Base-by-base conservation (phyloP, 140 eudicot species). In the Cichorium intybus region DNA sequence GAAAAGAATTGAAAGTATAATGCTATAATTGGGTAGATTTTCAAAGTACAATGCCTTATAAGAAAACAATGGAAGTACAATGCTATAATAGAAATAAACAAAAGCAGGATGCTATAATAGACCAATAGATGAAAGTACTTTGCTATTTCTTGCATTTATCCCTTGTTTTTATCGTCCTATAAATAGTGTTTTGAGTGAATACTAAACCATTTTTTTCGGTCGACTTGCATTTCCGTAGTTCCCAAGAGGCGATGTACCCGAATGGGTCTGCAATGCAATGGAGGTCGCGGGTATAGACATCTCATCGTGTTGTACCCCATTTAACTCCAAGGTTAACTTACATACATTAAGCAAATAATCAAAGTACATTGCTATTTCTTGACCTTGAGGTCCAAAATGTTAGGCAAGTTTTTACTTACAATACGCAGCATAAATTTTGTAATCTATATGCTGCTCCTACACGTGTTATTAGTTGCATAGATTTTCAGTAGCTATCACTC, bases 191-290 rank as follows among this genome's bases (percentile, higher is more conserved):
- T n/a, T n/a, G n/a, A n/a, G n/a, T n/a, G n/a, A n/a, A n/a, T n/a
- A n/a, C n/a, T n/a, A n/a, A n/a, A n/a, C n/a, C n/a, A n/a, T n/a
- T n/a, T n/a, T n/a, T 7, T 53, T 54, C 3, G 4, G 18, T 41
- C 27, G 64, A 4, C 11, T 43, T 24, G 28, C 43, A 12, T 69
- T 64, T 70, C 31, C 76, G 79, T 75, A 92, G 98, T 92, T 92
- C 55, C 98, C 98, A 0, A 52, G 79, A 63, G 95, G 96, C 8
- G 87, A 92, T 77, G 84, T 92, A 24, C 98, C 98, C 0, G 85
- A 85, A 78, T 92, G 98, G 98, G 98, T 92, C 14, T 81, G 89
- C 89, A 81, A 92, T 57, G 98, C 98, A 24, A 92, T 92, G 98
- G 96, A 87, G 86, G 98, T 88, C 71, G 95, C 98, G 2, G 98